These are phyloP conservation scores for Phytophthora citricola DNA, from an alignment of 352 stramenopile genomes.

Conservation along the genomic window DNA sequence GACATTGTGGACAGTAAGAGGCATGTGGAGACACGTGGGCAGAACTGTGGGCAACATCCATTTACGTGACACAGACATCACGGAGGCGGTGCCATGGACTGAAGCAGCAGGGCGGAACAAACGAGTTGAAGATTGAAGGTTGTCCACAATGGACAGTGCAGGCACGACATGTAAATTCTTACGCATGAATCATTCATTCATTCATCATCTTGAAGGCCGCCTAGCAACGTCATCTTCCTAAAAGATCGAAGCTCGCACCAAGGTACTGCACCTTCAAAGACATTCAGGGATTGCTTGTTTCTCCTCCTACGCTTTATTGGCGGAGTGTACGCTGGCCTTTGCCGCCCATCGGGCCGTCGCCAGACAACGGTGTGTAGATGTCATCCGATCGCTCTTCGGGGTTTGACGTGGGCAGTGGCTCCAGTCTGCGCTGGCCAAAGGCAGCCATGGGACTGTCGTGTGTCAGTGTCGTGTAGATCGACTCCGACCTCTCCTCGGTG, in stretches of 20 bases:
- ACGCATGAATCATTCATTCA: conserved; percentile 2
- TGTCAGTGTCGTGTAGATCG: conserved; percentile 43
- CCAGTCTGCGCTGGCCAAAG: conserved; percentile 18
- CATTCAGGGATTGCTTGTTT: not conserved
- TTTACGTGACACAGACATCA: not conserved
- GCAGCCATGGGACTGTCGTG: conserved; percentile 41
- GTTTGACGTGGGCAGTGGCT: conserved; percentile 1
- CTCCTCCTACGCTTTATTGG: conserved; percentile 13
- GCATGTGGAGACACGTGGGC: not conserved
- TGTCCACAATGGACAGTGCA: conserved; percentile 16
- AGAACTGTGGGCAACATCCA: conserved; percentile 22
- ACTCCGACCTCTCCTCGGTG: conserved; percentile 35
- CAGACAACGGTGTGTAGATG: conserved; percentile 46
- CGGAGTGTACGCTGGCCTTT: conserved; percentile 23
- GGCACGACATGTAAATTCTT: not conserved
- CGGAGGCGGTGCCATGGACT: not conserved
- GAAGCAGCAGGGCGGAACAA: conserved; percentile 13
- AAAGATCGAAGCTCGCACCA: conserved; percentile 1
- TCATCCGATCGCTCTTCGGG: conserved; percentile 33
- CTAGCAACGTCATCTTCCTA: conserved; percentile 4
- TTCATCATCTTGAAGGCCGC: conserved; percentile 1
- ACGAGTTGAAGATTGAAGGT: not conserved
- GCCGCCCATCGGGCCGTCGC: conserved; percentile 40
- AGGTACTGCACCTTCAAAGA: conserved; percentile 1
- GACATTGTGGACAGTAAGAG: not conserved